These are phyloP conservation scores for Irineochytrium annulatum DNA, from an alignment of 192 early-diverging fungal species.

Conservation along the genomic window DNA sequence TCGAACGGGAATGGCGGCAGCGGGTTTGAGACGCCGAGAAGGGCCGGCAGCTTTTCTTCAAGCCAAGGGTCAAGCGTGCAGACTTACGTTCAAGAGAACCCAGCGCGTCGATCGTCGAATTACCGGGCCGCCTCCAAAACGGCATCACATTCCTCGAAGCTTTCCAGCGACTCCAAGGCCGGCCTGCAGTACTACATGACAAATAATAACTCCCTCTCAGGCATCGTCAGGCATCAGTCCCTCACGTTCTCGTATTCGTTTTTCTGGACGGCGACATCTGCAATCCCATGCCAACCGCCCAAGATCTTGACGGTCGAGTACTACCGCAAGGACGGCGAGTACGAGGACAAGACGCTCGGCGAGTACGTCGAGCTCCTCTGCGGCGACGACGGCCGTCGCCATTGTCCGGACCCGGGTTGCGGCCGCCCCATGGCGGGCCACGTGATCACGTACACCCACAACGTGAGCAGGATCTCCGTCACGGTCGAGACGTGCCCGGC, in stretches of 20 bases:
- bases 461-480: conserved; percentile 45
- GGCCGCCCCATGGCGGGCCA: conserved; percentile 45
- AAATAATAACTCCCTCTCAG: conserved; percentile 45
- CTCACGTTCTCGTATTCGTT: conserved; percentile 48
- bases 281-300: conserved; percentile 40
- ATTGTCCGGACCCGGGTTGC: conserved; percentile 42
- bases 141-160: no score
- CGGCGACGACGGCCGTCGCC: conserved; percentile 27
- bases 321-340: conserved; percentile 38
- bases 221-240: conserved; percentile 48
- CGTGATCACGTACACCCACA: conserved; percentile 53
- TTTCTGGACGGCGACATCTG: conserved; percentile 32
- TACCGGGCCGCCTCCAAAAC: no score
- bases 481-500: conserved; percentile 17
- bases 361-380: conserved; percentile 47
- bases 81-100: no score
- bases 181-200: conserved; percentile 51
- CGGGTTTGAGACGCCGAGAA: no score
- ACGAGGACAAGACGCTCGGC: conserved; percentile 44
- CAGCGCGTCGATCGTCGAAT: no score
- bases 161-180: conserved; percentile 47
- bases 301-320: conserved; percentile 48
- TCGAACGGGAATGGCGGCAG: no score
- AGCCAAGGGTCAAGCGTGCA: no score
- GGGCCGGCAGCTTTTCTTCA: no score